Evolutionary conservation across 2,329 filamentous ascomycete species (phyloP), one percentile per base, ranked within the genome.

Genomic region (Biscogniauxia sp.): DNA sequence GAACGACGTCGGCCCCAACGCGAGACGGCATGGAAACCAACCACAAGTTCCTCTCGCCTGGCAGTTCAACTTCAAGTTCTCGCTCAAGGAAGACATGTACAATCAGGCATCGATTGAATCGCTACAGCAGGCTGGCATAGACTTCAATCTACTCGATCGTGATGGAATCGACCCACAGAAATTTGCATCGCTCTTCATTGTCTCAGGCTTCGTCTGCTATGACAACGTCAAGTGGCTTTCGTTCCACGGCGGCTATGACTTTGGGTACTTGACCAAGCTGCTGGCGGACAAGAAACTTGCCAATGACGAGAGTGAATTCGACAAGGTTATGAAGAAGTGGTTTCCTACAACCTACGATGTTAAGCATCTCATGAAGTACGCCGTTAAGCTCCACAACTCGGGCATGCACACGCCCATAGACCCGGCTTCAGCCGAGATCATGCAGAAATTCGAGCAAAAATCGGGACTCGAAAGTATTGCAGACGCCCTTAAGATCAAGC

Each of bases 1-100:
- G 51, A 63, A 70, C 17, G 78, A 81, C 3, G 64, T 77, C 20
- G 73, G 71, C n/a, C 69, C 73, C 32, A 76, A 72, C 19, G 74
- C 71, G 37, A 75, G 78, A 64, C 76, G 79, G 63, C 75, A 76
- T 23, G 76, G 74, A 20, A 74, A 66, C 55, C 80, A 77, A 60
- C 76, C 74, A 19, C 82, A 85, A 54, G 88, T 92, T 61, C 94
- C 92, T 17, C 96, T 91, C 73, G 96, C 94, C 19, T 99, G 95
- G 95, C 94, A 97, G 69, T 99, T 99, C 83, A 98, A 99, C 81
- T 99, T 99, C 78, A 90, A 93, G 69, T 99, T 98, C 76, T 95
- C 92, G 1, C 83, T 97, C 9, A 91, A 95, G 67, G 88, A 94
- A 49, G 95, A 99, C 77, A 99, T 99, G 95, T 98, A 96, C 78